These are phyloP conservation scores for Epipyxis sp. DNA, from an alignment of 108 stramenopile species.

Conservation along the genomic window DNA sequence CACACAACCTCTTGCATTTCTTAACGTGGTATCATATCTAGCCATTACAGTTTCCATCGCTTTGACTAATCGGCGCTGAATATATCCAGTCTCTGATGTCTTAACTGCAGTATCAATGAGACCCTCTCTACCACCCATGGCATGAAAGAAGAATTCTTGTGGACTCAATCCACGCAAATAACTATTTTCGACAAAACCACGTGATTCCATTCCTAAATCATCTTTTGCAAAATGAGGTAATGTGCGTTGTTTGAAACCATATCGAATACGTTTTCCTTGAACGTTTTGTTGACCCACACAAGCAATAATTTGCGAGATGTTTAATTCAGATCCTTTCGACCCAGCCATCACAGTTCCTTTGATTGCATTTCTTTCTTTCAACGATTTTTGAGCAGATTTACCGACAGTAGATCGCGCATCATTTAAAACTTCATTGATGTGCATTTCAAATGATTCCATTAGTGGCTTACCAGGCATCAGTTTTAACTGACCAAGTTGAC, in stretches of 20 bases:
- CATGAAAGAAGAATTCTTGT: slow-evolving; percentile 99
- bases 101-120: slow-evolving; percentile 99
- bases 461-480: slow-evolving; percentile 95
- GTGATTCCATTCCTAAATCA: slow-evolving; percentile 92
- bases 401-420: slow-evolving; percentile 93
- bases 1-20: slow-evolving; percentile 81
- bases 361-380: slow-evolving; percentile 86
- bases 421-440: slow-evolving; percentile 92
- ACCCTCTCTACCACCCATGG: slow-evolving; percentile 98
- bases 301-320: slow-evolving; percentile 98
- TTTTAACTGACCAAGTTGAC: slow-evolving; percentile 88
- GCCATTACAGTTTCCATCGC: slow-evolving; percentile 97
- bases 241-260: slow-evolving; percentile 92
- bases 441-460: slow-evolving; percentile 94
- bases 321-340: slow-evolving; percentile 94
- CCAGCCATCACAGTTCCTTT: slow-evolving; percentile 96
- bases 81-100: slow-evolving; percentile 98
- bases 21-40: slow-evolving; percentile 92
- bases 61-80: slow-evolving; percentile 98
- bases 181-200: slow-evolving; percentile 98
- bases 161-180: slow-evolving; percentile 93
- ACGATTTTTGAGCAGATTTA: slow-evolving; percentile 78
- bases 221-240: slow-evolving; percentile 98
- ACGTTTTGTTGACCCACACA: slow-evolving; percentile 99
- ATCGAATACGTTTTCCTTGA: slow-evolving; percentile 95